Evolutionary conservation across 1,284 basidiomycete genomes (phyloP), one percentile per base, ranked within the genome.

Genomic region (Singerocomus inundabilis): DNA sequence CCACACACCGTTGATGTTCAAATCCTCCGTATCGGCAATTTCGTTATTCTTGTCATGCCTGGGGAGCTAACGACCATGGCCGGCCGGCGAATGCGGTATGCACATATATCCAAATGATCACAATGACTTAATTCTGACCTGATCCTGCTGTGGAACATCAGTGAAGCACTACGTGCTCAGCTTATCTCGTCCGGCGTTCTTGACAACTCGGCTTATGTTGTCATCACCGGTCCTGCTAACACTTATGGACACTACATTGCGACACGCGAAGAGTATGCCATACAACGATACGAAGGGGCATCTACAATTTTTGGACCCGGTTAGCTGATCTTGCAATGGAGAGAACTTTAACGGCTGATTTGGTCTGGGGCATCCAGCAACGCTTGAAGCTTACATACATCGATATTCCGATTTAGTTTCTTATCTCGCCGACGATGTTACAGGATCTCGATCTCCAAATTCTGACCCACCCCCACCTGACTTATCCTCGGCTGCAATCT

Each of bases 221-320:
- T 89, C 39, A 70, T 88, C 46, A 82, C 85, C 16, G 90, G 89
- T 6, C 90, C 90, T 15, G 88, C 87, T 1, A 91, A 91, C 56
- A 88, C 87, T 10, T 92, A 91, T 59, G 80, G 72, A 0, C 88
- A 90, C 67, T 91, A 91, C 62, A 74, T 91, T 46, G 72, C 85
- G 1, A 91, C 89, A 16, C 72, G 73, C 6, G 88, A 91, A 63
- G 88, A 91, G 64, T 91, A 90, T 65, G 68, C 73, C 13, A 72
- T 88, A 4, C 89, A 92, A 68, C 76, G 90, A 43, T 91, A 91
- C 58, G 90, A 92, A 68, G 90, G 89, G 31, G 85, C 87, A 0
- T 89, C 86, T 35, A 92, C 88, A 9, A 76, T 92, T 35, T 92
- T 82, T 63, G 90, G 90, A 28, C 82, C 78, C 51, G 80, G 88